phyloP scores from a whole-genome alignment of 2,329 filamentous ascomycete genomes.

The Paecilomyces variotii region DNA sequence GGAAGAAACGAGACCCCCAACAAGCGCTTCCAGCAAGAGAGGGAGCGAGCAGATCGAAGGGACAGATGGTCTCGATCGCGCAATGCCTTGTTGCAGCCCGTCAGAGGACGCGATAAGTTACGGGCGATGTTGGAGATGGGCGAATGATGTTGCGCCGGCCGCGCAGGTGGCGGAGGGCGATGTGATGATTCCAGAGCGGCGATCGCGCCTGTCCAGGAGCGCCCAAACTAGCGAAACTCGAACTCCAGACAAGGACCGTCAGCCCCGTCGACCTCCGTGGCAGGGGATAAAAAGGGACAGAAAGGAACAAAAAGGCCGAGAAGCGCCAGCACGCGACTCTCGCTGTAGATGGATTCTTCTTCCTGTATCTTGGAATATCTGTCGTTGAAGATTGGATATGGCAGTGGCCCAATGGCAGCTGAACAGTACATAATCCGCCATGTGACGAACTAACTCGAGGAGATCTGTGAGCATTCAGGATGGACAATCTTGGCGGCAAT shows the following conservation, averaged over 20 bases:
- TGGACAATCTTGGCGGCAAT: not conserved
- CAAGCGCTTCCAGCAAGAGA: not conserved
- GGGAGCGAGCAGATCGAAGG: constrained; percentile 6
- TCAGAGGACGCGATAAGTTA: not conserved
- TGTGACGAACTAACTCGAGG: not conserved
- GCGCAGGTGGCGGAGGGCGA: not conserved
- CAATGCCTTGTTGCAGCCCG: not conserved
- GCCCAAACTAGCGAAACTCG: not conserved
- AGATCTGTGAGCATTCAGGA: not conserved
- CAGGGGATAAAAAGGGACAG: not conserved
- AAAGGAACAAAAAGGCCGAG: not conserved
- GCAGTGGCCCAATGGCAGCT: not conserved
- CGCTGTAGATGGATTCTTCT: not conserved
- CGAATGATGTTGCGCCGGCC: not conserved
- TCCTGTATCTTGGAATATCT: not conserved
- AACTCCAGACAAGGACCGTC: not conserved
- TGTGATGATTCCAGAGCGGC: not conserved
- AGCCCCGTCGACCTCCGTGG: not conserved
- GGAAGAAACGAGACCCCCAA: not conserved
- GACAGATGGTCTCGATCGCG: not conserved
- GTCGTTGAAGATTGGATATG: not conserved
- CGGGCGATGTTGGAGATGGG: not conserved
- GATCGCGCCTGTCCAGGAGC: constrained; percentile 4
- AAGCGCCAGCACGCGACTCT: not conserved
- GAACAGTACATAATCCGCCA: not conserved